Evolutionary conservation across 2,329 filamentous ascomycete species (phyloP), one percentile per base, ranked within the genome.

Genomic region (Aspergillus unguis): DNA sequence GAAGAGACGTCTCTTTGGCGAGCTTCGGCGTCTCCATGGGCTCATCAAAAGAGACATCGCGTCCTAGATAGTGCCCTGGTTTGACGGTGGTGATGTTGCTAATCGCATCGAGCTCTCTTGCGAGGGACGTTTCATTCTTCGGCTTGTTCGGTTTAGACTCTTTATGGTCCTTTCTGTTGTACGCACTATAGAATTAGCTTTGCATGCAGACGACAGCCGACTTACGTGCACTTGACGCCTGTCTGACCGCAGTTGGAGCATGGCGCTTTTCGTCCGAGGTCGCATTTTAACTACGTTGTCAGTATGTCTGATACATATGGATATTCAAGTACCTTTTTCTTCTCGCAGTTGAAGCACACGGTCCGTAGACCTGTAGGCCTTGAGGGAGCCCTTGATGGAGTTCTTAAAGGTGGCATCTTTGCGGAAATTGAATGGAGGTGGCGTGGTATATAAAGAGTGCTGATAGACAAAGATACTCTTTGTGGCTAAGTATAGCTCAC

Each of bases 341-440:
- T 75, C 57, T 74, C 71, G 52, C 72, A 74, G 50, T 73, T 73
- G 44, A 75, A 70, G 58, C 72, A 75, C 29, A 70, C 69, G 35
- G 26, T 44, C 10, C 4, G 33, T 17, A 17, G 17, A 17, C 17
- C 17, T 17, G 17, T 17, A 17, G 17, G 17, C 17, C 17, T 17
- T 17, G 17, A 17, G 17, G 31, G 6, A 41, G 42, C 8, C 10
- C 26, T 41, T 23, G 8, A 4, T 8, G 38, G 38, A n/a, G 38
- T 17, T 36, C 11, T 36, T 10, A 2, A 6, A 1, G 10, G 11
- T 6, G 11, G 5, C 33, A n/a, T 35, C n/a, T 35, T 5, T 6
- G 17, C 10, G 33, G 33, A 17, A 17, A 17, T 36, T 17, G 33
- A 17, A 1, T 5, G 4, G 7, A n/a, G 33, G 33, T 17, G 17